These are phyloP conservation scores for Xylaria sp. DNA, from an alignment of 2,329 filamentous ascomycete genomes.

Conservation along the genomic window DNA sequence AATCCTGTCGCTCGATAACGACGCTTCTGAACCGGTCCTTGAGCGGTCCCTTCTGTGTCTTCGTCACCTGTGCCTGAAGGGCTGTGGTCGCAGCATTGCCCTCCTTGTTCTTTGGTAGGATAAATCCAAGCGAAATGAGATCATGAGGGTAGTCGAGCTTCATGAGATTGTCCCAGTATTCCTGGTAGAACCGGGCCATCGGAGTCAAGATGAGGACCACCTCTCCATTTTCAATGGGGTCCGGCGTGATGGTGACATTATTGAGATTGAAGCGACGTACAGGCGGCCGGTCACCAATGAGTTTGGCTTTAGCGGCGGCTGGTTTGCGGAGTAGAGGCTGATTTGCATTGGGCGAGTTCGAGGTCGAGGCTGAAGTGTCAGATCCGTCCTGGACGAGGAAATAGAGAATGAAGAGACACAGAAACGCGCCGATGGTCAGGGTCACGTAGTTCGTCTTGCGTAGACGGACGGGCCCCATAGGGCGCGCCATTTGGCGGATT, in stretches of 20 bases:
- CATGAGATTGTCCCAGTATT: constrained; percentile 94
- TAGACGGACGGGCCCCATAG: constrained; percentile 52
- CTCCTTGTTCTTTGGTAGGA: constrained; percentile 92
- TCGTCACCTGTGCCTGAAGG: constrained; percentile 84
- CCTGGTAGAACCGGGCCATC: constrained; percentile 90
- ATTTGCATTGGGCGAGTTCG: constrained; percentile 37
- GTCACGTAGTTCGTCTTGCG: constrained; percentile 52
- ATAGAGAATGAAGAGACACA: constrained; percentile 52
- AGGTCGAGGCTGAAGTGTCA: constrained; percentile 39
- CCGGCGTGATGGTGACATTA: constrained; percentile 84
- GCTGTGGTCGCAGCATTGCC: constrained; percentile 87
- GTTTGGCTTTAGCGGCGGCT: constrained; percentile 63
- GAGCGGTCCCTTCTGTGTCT: constrained; percentile 85
- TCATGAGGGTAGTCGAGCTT: constrained; percentile 90
- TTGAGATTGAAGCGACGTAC: constrained; percentile 96
- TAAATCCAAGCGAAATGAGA: constrained; percentile 94
- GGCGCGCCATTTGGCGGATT: constrained; percentile 50
- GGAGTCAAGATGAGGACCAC: constrained; percentile 92
- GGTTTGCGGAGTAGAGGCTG: constrained; percentile 73
- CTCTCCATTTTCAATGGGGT: constrained; percentile 83
- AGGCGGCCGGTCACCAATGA: constrained; percentile 75
- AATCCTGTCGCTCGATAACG: constrained; percentile 95
- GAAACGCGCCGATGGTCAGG: constrained; percentile 48
- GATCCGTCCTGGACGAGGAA: constrained; percentile 47
- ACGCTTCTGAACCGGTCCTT: constrained; percentile 90